Evolutionary conservation across 1,284 basidiomycete genomes (phyloP), one percentile per base, ranked within the genome.

Genomic region (Trichosporon sp.): DNA sequence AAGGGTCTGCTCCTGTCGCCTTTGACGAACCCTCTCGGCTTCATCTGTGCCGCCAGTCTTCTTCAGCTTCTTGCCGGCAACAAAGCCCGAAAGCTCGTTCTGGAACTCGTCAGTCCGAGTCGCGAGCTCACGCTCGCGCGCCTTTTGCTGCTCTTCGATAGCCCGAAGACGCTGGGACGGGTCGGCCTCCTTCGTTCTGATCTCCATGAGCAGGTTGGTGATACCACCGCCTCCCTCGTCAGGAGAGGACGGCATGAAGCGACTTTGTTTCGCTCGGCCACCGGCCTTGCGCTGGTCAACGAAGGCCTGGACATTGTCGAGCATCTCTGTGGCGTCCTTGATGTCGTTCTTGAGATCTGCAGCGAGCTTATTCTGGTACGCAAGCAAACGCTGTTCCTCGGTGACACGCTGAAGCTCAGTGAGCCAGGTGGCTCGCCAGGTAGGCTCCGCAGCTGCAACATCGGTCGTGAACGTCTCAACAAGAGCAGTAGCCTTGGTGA

Each of bases 351-450:
- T 86, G 58, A 98, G 86, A 79, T 98, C 96, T 63, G 86, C 86
- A 65, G 96, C 86, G 77, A 98, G 89, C 82, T 95, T 92, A 81
- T 95, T 92, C 79, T 97, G 93, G 77, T 97, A 92, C 12, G 89
- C 90, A 66, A 98, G 85, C 84, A 97, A 92, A 75, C 95, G 92
- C 81, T 99, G 96, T 83, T 99, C 96, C 81, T 98, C 95, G 60
- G 98, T 92, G 70, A 99, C 95, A 75, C 94, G 93, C 85, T 94
- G 92, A 80, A 99, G 83, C 85, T 99, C 96, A 77, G 92, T 89
- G 76, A 93, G 92, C 96, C 96, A 99, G 27, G 95, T 98, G 86
- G 96, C 94, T 85, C 96, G 94, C 96, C 96, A 99, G 86, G 92
- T 92, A 64, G 96, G 95, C 78, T 92, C 95, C 76, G 97, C 89